A percentile compares a stretch with the other conserved stretches of the same genome.
phyloP scores from a whole-genome alignment of 2,329 filamentous ascomycete genomes.

The Decorospora gaudefroyi region DNA sequence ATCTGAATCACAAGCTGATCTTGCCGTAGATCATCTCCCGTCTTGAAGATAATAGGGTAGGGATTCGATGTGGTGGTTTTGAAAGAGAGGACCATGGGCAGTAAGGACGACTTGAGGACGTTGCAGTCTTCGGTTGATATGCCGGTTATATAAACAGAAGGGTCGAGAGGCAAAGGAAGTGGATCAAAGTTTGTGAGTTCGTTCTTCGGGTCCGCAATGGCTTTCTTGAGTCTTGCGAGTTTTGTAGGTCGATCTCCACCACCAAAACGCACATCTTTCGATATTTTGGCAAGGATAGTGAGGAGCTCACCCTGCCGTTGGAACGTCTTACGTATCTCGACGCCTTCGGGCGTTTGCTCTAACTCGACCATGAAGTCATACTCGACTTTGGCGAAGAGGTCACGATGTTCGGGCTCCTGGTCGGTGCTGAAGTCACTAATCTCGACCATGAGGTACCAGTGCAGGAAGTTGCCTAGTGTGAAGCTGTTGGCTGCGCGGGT shows the following conservation, averaged over 20 bases:
- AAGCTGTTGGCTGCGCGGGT: slow-evolving; percentile 85
- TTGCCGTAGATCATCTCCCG: slow-evolving; percentile 92
- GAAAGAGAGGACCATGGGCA: slow-evolving; percentile 89
- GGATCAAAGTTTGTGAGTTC: slow-evolving; percentile 83
- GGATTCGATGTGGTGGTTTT: slow-evolving; percentile 75
- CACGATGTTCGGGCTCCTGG: slow-evolving; percentile 73
- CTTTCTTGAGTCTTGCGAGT: slow-evolving; percentile 80
- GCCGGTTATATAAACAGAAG: slow-evolving; percentile 76
- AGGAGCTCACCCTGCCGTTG: slow-evolving; percentile 88
- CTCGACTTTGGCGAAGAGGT: slow-evolving; percentile 88
- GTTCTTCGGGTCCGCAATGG: slow-evolving; percentile 85
- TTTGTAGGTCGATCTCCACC: slow-evolving; percentile 79
- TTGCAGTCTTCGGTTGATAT: slow-evolving; percentile 81
- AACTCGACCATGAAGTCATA: slow-evolving; percentile 95
- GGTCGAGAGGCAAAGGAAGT: slow-evolving; percentile 85
- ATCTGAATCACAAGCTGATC: slow-evolving; percentile 98
- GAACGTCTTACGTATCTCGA: slow-evolving; percentile 74
- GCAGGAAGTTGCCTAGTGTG: slow-evolving; percentile 88
- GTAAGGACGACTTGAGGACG: slow-evolving; percentile 94
- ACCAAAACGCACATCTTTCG: slow-evolving; percentile 82
- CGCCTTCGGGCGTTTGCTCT: slow-evolving; percentile 70
- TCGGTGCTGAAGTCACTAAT: slow-evolving; percentile 81
- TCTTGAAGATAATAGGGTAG: slow-evolving; percentile 96
- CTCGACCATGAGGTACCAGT: slow-evolving; percentile 99
- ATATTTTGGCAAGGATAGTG: slow-evolving; percentile 83